Conservation (phyloP, 2,329 filamentous ascomycete species). For the Stromatinia cepivora region DNA sequence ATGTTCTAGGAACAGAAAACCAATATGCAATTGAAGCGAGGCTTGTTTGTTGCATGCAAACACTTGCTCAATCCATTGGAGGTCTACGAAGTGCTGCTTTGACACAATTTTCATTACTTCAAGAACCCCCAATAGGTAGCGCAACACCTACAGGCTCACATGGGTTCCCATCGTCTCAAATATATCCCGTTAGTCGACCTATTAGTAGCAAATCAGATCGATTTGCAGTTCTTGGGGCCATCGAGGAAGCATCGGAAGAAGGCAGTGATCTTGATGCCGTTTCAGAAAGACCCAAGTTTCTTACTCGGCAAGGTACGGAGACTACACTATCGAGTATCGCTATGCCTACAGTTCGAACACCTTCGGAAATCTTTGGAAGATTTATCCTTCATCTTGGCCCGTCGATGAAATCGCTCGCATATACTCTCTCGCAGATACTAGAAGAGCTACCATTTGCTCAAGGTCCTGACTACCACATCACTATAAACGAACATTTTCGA, state of each 20-base stretch:
- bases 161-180: not conserved
- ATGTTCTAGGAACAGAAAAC: conserved; percentile 73
- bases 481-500: conserved; percentile 76
- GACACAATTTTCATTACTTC: conserved; percentile 82
- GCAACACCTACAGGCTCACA: conserved; percentile 26
- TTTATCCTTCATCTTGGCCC: conserved; percentile 89
- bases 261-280: conserved; percentile 50
- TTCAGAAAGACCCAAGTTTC: conserved; percentile 17
- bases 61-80: conserved; percentile 83
- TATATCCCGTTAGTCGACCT: conserved; percentile 24
- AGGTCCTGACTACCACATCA: conserved; percentile 66
- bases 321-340: conserved; percentile 33
- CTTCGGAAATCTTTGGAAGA: conserved; percentile 84
- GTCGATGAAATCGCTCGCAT: conserved; percentile 94
- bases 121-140: conserved; percentile 49
- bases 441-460: conserved; percentile 81
- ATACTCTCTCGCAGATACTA: conserved; percentile 84
- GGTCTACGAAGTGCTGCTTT: conserved; percentile 85
- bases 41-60: conserved; percentile 81
- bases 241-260: conserved; percentile 63
- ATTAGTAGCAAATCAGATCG: conserved; percentile 49
- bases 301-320: conserved; percentile 28
- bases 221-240: conserved; percentile 55
- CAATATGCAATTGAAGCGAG: conserved; percentile 77
- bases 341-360: conserved; percentile 52